Conservation (phyloP, 305 asterid genomes). For the Petunia hybrid region DNA sequence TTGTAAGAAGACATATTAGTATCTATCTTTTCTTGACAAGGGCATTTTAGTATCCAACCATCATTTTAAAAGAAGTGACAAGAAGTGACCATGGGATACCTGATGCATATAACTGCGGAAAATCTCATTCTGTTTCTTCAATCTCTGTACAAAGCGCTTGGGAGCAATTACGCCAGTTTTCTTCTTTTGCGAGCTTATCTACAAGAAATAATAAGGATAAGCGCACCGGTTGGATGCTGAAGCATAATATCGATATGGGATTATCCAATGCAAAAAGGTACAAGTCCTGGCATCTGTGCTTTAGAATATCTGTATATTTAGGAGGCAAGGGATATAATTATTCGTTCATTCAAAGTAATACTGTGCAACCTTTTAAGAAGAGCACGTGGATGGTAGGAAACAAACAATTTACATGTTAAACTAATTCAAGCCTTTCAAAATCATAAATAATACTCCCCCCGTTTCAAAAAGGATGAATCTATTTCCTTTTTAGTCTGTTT, state of each 20-base stretch:
- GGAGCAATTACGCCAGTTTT: conserved; percentile 95
- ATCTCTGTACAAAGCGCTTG: conserved; percentile 89
- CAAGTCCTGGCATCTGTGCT: conserved; percentile 3
- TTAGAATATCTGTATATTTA: background rate
- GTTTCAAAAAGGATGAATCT: too few species aligned
- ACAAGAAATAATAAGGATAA: conserved; percentile 42
- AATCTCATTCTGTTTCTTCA: conserved; percentile 85
- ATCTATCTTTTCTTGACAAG: background rate
- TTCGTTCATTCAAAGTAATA: background rate
- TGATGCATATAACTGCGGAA: conserved; percentile 97
- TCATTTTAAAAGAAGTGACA: conserved; percentile 24
- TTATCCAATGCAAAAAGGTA: background rate
- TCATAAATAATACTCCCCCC: conserved; percentile 1
- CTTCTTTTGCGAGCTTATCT: conserved; percentile 92
- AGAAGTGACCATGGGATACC: conserved; percentile 50
- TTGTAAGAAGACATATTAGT: conserved; percentile 16
- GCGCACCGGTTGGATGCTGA: background rate
- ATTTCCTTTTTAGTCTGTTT: too few species aligned
- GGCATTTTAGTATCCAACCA: conserved; percentile 24
- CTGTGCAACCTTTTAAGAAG: conserved; percentile 12
- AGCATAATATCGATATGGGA: conserved; percentile 12
- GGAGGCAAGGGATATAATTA: conserved; percentile 12
- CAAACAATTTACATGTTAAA: background rate
- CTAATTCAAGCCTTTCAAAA: conserved; percentile 17
- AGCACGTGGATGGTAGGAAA: conserved; percentile 17